A percentile compares a stretch with the other conserved stretches of the same genome.
phyloP scores from a whole-genome alignment of 2,329 filamentous ascomycete genomes.

The Claviceps sp. region DNA sequence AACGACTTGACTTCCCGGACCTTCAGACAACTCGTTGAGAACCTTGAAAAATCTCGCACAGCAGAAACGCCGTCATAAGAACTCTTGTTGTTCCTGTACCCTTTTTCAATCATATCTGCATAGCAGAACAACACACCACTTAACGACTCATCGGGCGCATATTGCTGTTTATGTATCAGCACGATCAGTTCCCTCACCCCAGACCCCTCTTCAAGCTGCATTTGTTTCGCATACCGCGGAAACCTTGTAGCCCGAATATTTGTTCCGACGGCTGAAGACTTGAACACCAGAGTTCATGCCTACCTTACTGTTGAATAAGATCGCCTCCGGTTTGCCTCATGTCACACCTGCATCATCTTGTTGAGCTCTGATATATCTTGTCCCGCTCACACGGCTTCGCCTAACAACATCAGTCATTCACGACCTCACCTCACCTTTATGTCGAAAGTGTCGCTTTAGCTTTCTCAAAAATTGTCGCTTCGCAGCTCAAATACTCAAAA shows the following conservation, averaged over 20 bases:
- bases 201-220: constrained; percentile 95
- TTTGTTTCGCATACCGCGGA: constrained; percentile 91
- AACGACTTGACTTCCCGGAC: background rate
- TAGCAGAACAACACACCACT: constrained; percentile 12
- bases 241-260: constrained; percentile 80
- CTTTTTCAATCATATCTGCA: background rate
- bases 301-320: constrained; percentile 35
- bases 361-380: constrained; percentile 37
- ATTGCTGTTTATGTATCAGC: constrained; percentile 94
- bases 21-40: background rate
- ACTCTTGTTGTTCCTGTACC: background rate
- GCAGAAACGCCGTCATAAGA: background rate
- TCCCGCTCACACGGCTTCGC: constrained; percentile 25
- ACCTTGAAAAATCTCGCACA: background rate
- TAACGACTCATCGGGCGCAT: constrained; percentile 19
- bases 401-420: constrained; percentile 11
- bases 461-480: constrained; percentile 6
- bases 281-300: constrained; percentile 41
- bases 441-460: constrained; percentile 20
- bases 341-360: constrained; percentile 38
- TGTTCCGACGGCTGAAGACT: constrained; percentile 78
- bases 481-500: constrained; percentile 9
- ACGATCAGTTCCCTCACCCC: constrained; percentile 80
- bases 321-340: constrained; percentile 37
- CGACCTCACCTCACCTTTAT: constrained; percentile 19